Conservation (phyloP, 2,329 filamentous ascomycete species). For the Pyricularia pennisetigena region DNA sequence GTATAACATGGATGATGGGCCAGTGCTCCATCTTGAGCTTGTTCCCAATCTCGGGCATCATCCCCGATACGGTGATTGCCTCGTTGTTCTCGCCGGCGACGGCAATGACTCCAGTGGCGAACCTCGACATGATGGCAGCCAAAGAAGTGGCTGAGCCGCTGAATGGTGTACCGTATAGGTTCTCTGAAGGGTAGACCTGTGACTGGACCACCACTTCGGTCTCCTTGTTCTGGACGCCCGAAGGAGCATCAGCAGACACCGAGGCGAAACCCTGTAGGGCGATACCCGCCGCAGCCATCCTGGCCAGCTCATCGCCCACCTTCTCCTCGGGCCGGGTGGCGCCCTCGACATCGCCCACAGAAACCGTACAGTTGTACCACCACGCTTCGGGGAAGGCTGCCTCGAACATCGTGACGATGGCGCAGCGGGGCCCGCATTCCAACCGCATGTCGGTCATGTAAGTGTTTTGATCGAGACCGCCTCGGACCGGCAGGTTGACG, state of each 20-base stretch:
- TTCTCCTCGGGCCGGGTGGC: constrained; percentile 6
- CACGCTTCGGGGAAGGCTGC: constrained; percentile 23
- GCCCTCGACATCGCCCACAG: constrained; percentile 18
- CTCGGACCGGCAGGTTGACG: constrained; percentile 15
- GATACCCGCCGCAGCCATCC: constrained; percentile 24
- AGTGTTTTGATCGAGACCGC: constrained; percentile 23
- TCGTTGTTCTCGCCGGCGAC: constrained; percentile 20
- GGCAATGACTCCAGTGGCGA: constrained; percentile 24
- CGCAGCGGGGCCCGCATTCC: constrained; percentile 17
- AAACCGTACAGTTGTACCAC: constrained; percentile 31
- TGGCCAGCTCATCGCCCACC: constrained; percentile 22
- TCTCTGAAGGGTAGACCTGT: constrained; percentile 31
- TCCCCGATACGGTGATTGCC: constrained; percentile 15
- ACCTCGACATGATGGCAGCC: constrained; percentile 19
- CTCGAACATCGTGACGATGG: constrained; percentile 25
- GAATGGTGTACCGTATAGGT: constrained; percentile 22
- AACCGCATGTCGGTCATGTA: constrained; percentile 21
- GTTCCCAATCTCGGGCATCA: constrained; percentile 20
- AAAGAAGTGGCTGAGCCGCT: constrained; percentile 15
- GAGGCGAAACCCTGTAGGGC: constrained; percentile 28
- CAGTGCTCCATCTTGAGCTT: constrained; percentile 22
- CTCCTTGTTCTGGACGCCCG: constrained; percentile 4
- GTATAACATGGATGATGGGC: constrained; percentile 20
- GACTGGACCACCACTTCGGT: constrained; percentile 18
- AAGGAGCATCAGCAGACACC: constrained; percentile 7